Conservation (phyloP, 768 basidiomycete species). For the Naganishia kalamii region DNA sequence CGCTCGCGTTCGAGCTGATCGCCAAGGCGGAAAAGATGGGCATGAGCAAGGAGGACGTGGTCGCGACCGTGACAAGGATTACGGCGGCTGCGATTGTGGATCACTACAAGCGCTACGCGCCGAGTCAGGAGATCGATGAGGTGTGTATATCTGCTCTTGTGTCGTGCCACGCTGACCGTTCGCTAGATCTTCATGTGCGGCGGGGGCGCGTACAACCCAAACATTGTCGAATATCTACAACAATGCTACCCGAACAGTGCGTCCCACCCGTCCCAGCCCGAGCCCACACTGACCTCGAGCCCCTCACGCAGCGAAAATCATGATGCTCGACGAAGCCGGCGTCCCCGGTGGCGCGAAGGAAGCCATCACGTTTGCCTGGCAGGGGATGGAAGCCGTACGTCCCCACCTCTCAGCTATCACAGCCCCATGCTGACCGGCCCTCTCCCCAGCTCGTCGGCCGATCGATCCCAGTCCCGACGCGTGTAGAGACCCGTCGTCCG, state of each 20-base stretch:
- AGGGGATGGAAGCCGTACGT: conserved; percentile 34
- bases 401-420: neutral
- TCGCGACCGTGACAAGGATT: conserved; percentile 32
- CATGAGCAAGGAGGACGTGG: conserved; percentile 28
- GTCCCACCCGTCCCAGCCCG: neutral
- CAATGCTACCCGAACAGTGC: conserved; percentile 21
- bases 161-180: neutral
- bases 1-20: conserved; percentile 28
- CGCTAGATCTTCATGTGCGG: conserved; percentile 35
- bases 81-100: conserved; percentile 33
- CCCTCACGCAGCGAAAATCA: conserved; percentile 24
- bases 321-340: conserved; percentile 30
- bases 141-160: neutral
- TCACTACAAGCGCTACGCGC: conserved; percentile 33
- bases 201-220: conserved; percentile 35
- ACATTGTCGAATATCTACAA: conserved; percentile 25
- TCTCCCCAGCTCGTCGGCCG: conserved; percentile 24
- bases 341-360: conserved; percentile 31
- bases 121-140: conserved; percentile 32
- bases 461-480: conserved; percentile 26
- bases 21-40: conserved; percentile 19
- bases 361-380: conserved; percentile 34
- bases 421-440: neutral
- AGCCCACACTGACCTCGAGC: neutral
- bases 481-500: conserved; percentile 26